Conservation (phyloP, 805 yeast genomes). For the Metschnikowia dekortorum region DNA sequence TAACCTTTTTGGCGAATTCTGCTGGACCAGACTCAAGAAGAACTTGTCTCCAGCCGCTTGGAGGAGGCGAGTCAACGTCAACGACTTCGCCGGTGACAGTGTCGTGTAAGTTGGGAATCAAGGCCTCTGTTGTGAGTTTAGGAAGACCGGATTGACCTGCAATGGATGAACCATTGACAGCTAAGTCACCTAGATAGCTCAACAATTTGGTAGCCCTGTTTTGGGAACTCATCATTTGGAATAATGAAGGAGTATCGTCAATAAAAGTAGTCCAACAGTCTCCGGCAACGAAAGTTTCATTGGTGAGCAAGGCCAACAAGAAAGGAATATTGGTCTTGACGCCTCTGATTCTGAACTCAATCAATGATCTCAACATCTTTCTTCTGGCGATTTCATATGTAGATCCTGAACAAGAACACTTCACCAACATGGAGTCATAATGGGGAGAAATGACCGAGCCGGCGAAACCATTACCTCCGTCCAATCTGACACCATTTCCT, state of each 20-base stretch:
- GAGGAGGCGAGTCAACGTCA: conserved; percentile 50
- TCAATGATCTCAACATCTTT: conserved; percentile 94
- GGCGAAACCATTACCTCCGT: conserved; percentile 98
- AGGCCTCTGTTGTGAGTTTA: conserved; percentile 70
- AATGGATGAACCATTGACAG: conserved; percentile 93
- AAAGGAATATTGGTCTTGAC: conserved; percentile 98
- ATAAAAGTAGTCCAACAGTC: conserved; percentile 97
- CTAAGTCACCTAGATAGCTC: conserved; percentile 86
- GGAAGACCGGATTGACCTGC: conserved; percentile 95
- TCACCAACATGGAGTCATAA: conserved; percentile 97
- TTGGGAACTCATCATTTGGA: conserved; percentile 90
- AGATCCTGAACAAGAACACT: conserved; percentile 95
- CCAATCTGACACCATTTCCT: conserved; percentile 98
- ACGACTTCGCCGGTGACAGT: conserved; percentile 52
- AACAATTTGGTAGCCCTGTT: conserved; percentile 95
- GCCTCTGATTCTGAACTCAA: conserved; percentile 98
- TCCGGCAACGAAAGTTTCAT: conserved; percentile 81
- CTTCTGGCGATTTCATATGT: conserved; percentile 95
- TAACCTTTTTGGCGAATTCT: conserved; percentile 82
- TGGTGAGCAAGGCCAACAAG: conserved; percentile 83
- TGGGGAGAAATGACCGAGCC: conserved; percentile 96
- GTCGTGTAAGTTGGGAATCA: conserved; percentile 69
- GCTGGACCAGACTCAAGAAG: conserved; percentile 83
- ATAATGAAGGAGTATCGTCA: conserved; percentile 94
- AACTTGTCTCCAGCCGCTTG: conserved; percentile 90